phyloP scores from a whole-genome alignment of 495 filamentous ascomycete species.

The Penicillium silybi region DNA sequence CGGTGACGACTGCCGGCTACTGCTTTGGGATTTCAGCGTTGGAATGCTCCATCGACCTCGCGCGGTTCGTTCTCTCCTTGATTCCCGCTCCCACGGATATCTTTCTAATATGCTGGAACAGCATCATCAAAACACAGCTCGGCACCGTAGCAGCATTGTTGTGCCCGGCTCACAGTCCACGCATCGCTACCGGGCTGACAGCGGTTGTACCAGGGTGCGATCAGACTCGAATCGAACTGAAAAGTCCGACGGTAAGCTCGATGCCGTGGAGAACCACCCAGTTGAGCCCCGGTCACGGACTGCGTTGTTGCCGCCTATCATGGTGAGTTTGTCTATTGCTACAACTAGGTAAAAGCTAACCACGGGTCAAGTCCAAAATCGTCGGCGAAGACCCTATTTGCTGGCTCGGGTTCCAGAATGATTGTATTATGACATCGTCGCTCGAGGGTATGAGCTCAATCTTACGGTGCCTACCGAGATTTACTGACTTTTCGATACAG shows the following conservation, averaged over 20 bases:
- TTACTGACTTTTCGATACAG: conserved; percentile 36
- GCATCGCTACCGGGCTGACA: conserved; percentile 68
- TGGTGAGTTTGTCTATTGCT: conserved; percentile 49
- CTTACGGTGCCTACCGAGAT: not conserved
- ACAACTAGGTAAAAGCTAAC: not conserved
- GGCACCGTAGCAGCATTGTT: conserved; percentile 38
- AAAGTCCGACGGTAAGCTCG: conserved; percentile 43
- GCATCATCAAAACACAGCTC: conserved; percentile 41
- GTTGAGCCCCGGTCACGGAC: conserved; percentile 77
- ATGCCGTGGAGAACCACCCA: conserved; percentile 59
- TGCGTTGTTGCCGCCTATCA: conserved; percentile 87
- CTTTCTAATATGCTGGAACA: conserved; percentile 35
- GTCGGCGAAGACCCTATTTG: conserved; percentile 82
- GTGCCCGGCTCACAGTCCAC: conserved; percentile 56
- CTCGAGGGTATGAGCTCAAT: conserved; percentile 61
- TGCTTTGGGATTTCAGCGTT: conserved; percentile 96
- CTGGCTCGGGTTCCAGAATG: conserved; percentile 88
- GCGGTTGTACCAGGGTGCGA: conserved; percentile 53
- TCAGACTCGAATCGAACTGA: conserved; percentile 64
- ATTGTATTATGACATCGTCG: conserved; percentile 88
- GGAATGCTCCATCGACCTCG: conserved; percentile 92
- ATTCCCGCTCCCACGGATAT: not conserved
- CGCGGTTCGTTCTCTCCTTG: conserved; percentile 50
- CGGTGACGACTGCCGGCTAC: conserved; percentile 83
- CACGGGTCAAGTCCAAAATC: conserved; percentile 61